phyloP scores from a whole-genome alignment of 2,329 filamentous ascomycete genomes.

The Apiospora hydei region DNA sequence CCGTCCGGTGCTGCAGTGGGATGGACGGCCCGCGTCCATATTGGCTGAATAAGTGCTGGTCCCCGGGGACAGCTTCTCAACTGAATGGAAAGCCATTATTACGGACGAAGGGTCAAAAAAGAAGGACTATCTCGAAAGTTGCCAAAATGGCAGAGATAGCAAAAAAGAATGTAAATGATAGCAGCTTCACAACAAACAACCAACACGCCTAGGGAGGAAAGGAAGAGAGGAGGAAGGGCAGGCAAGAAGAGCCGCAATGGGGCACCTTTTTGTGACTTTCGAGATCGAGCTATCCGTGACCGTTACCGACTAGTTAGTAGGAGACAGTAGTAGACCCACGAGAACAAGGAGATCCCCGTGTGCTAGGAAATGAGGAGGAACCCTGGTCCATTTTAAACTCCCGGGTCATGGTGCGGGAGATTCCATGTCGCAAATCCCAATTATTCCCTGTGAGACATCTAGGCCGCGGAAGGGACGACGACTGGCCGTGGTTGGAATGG shows the following conservation, averaged over 20 bases:
- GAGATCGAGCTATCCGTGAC: neutral
- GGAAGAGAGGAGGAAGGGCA: neutral
- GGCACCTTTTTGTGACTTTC: neutral
- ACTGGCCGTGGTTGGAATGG: slow-evolving; percentile 1
- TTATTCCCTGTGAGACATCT: neutral
- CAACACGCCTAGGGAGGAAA: neutral
- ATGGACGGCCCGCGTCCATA: slow-evolving; percentile 24
- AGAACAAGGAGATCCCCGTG: slow-evolving; percentile 16
- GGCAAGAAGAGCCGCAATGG: slow-evolving; percentile 14
- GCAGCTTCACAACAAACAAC: neutral
- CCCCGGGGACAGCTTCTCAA: slow-evolving; percentile 21
- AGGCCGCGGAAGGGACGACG: neutral
- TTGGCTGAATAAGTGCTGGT: slow-evolving; percentile 22
- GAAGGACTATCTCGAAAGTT: neutral
- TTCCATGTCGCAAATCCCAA: slow-evolving; percentile 21
- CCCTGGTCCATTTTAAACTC: slow-evolving; percentile 12
- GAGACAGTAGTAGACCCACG: slow-evolving; percentile 2
- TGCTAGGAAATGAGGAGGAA: slow-evolving; percentile 13
- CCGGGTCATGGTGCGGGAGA: slow-evolving; percentile 2
- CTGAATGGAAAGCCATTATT: slow-evolving; percentile 23
- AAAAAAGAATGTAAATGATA: slow-evolving; percentile 7
- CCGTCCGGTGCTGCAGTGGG: slow-evolving; percentile 16
- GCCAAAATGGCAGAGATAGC: neutral
- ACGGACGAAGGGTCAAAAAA: neutral
- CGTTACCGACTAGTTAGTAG: neutral